phyloP scores from a whole-genome alignment of 495 filamentous ascomycete genomes.

The Pyrenopolyporus hunteri region DNA sequence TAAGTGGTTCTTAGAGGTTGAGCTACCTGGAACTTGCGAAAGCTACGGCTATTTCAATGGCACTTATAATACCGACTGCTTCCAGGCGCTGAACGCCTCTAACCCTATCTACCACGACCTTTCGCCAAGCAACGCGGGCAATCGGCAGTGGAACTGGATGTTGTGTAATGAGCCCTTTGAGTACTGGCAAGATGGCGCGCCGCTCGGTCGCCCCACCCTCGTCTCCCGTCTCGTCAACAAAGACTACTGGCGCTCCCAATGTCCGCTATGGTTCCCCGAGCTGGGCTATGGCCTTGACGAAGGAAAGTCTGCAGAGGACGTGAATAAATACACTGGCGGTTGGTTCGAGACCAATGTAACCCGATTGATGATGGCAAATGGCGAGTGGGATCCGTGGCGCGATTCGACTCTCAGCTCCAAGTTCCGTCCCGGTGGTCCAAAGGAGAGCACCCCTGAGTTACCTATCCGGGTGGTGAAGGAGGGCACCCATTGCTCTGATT shows the following conservation, averaged over 20 bases:
- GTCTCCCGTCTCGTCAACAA: constrained; percentile 64
- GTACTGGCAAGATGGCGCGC: constrained; percentile 65
- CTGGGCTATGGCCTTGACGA: constrained; percentile 56
- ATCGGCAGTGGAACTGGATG: constrained; percentile 71
- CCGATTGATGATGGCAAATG: constrained; percentile 66
- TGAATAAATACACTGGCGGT: constrained; percentile 67
- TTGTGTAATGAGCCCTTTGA: constrained; percentile 70
- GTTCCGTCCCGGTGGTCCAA: constrained; percentile 51
- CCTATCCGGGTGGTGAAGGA: constrained; percentile 45
- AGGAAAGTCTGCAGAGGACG: constrained; percentile 57
- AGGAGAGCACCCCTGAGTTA: constrained; percentile 41
- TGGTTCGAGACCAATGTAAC: constrained; percentile 63
- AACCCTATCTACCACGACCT: constrained; percentile 64
- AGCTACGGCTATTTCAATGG: constrained; percentile 56
- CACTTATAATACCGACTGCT: constrained; percentile 57
- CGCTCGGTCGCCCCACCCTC: constrained; percentile 47
- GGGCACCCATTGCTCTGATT: constrained; percentile 52
- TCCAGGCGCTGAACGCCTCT: constrained; percentile 62
- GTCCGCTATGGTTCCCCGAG: constrained; percentile 63
- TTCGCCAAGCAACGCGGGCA: constrained; percentile 53
- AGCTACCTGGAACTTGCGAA: constrained; percentile 54
- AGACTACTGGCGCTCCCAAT: constrained; percentile 66
- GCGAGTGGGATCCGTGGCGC: constrained; percentile 54
- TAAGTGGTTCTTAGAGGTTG: constrained; percentile 56
- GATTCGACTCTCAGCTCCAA: constrained; percentile 47